Evolutionary conservation across 352 stramenopile genomes (phyloP).

Genomic region (Globisporangium perplexum): DNA sequence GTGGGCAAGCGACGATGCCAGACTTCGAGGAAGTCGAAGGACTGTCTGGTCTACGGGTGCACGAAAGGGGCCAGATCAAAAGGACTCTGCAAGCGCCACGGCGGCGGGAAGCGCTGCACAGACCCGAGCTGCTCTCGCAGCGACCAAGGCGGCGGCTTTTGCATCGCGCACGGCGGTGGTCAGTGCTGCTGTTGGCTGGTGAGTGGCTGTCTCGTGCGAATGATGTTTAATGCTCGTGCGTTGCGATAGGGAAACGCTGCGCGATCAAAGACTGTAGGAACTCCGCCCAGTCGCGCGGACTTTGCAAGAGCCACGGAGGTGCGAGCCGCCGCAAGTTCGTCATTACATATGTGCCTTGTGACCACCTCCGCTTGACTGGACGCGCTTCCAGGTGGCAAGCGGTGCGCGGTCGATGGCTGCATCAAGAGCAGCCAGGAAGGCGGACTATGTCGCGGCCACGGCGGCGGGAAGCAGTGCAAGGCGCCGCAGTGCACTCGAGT

Average conservation of each 20-base stretch:
- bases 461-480: slow-evolving; percentile 29
- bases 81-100: slow-evolving; percentile 83
- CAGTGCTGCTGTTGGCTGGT: slow-evolving; percentile 17
- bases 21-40: slow-evolving; percentile 57
- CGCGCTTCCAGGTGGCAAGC: slow-evolving; percentile 63
- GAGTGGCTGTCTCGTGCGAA: not conserved
- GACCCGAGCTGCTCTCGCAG: slow-evolving; percentile 48
- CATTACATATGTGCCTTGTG: too few species aligned
- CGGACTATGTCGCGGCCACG: slow-evolving; percentile 64
- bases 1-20: slow-evolving; percentile 19
- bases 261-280: slow-evolving; percentile 60
- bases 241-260: slow-evolving; percentile 53
- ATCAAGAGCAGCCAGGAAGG: slow-evolving; percentile 67
- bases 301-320: slow-evolving; percentile 87
- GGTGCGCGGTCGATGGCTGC: slow-evolving; percentile 48
- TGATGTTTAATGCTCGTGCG: not conserved
- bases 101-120: slow-evolving; percentile 75
- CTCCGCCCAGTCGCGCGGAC: slow-evolving; percentile 69
- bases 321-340: not conserved
- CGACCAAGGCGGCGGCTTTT: slow-evolving; percentile 82
- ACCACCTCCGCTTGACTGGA: too few species aligned
- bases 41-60: slow-evolving; percentile 64
- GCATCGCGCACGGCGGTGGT: slow-evolving; percentile 78
- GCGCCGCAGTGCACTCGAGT: slow-evolving; percentile 19
- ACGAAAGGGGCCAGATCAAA: slow-evolving; percentile 70